These are phyloP conservation scores for Besnoitia besnoiti DNA, from an alignment of 169 alveolate genomes.

Conservation along the genomic window DNA sequence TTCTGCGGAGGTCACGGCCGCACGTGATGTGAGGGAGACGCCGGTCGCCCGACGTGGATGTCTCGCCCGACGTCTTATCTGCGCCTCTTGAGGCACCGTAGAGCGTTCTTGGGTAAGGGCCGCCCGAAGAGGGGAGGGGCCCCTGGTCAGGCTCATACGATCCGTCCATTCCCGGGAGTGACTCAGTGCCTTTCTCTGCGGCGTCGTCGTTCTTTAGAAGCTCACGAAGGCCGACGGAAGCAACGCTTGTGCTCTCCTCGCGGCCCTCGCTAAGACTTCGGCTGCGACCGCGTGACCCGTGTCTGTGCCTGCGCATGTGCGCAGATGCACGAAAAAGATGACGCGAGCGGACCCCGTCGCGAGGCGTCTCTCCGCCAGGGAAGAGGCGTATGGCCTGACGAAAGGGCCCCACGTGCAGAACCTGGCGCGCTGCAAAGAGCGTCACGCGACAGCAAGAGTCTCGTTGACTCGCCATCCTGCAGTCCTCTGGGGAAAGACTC, in stretches of 20 bases:
- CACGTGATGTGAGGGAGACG: too few species aligned
- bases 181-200: too few species aligned
- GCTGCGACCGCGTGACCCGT: not conserved
- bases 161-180: too few species aligned
- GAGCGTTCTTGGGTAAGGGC: too few species aligned
- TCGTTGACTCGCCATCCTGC: not conserved
- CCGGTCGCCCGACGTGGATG: too few species aligned
- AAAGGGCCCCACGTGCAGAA: not conserved
- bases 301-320: not conserved
- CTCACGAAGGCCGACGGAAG: not conserved
- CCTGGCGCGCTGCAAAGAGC: conserved; percentile 30
- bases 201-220: not conserved
- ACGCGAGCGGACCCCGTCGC: not conserved
- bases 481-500: too few species aligned
- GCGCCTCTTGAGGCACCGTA: too few species aligned
- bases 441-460: not conserved
- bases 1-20: not conserved
- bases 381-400: conserved; percentile 5
- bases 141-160: too few species aligned
- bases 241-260: not conserved
- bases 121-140: too few species aligned
- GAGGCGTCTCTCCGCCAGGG: not conserved
- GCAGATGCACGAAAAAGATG: not conserved
- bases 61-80: too few species aligned
- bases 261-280: not conserved